Base-by-base conservation (phyloP, 2,329 filamentous ascomycete genomes). In the Fusarium brachygibbosum region DNA sequence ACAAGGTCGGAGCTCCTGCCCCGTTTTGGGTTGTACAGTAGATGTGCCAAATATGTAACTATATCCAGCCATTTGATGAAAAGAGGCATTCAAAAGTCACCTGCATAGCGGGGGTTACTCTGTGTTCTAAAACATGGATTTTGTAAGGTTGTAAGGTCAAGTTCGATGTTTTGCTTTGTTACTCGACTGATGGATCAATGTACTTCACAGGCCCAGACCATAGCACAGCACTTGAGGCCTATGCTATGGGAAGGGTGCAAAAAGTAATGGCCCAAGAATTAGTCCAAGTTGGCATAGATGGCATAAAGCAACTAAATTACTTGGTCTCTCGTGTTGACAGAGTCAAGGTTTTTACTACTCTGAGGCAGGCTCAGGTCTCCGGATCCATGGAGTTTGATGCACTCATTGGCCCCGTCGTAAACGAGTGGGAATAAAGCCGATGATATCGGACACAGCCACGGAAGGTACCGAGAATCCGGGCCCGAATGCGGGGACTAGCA, bases 11-110 rank as follows among this genome's bases (percentile, higher is more conserved):
- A 56, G 34, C 48, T 34, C 25, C 40, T 48, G 44, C 45, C 49
- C 58, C 54, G 29, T 32, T 45, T 55, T 57, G 53, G 45, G 64
- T 58, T 75, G 74, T 75, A 75, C 65, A 74, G 62, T 75, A 75
- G 62, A 70, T 75, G 73, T 75, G 70, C 68, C 58, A 72, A 72
- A 73, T 68, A 67, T 75, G 73, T 75, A 75, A 75, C 68, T 74
- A 74, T 75, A 75, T 71, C 64, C 72, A 74, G 69, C 70, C 55
- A 70, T 61, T 28, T 58, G 61, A 75, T 72, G 63, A 71, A 70
- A 70, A 55, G 52, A 70, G 49, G 64, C 51, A 60, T 52, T 63
- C 50, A 57, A 51, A 40, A 51, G 48, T 51, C 48, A 40, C 25
- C 48, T 13, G 6, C 46, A 28, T 38, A n/a, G 14, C 7, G 31